Base-by-base conservation (phyloP, 805 yeast genomes). In the Pichia nanzhaoensis region DNA sequence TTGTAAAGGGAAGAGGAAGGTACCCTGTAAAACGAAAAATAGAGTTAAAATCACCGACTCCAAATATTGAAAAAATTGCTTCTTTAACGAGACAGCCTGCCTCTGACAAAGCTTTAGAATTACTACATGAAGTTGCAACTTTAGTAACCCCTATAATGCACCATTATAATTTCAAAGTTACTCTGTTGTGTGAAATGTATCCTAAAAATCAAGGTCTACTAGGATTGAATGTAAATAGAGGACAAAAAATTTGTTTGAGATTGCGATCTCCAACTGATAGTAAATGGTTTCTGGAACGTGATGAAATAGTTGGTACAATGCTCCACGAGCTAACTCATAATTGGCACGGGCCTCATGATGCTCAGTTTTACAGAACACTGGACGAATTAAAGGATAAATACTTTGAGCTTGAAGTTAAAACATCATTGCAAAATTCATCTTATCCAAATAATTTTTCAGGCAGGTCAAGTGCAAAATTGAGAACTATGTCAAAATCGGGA, bases 311-410 rank as follows among this genome's bases (percentile, higher is more conserved):
- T 21, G 95, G 89, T 1, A 88, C 96, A 0, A 75, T 89, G 79
- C 67, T 91, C 5, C 98, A 91, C 62, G 98, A 91, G 60, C 68
- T 91, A 35, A 76, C 87, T 2, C 98, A 91, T 60, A 90, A 88
- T 59, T 59, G 70, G 18, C 67, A 68, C 55, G 96, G 96, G 0
- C 84, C 95, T 0, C 98, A 91, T 58, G 83, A 91, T 65, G 74
- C 66, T 2, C 65, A 64, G 47, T 91, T 91, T 58, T 86, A 86
- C 58, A 66, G 66, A 41, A 71, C 73, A 41, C 61, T 88, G 51
- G 91, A 84, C 44, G 78, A 75, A 48, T 67, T 84, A 34, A 75
- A 74, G 46, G 67, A 66, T 5, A 65, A 83, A 55, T 78, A 65
- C 54, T 70, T 69, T 42, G 64, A 67, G 8, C 56, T 73, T 36